A percentile compares a stretch with the other conserved stretches of the same genome.
These are phyloP conservation scores for Sarcodon aspratus DNA, from an alignment of 768 basidiomycete genomes.

Conservation along the genomic window DNA sequence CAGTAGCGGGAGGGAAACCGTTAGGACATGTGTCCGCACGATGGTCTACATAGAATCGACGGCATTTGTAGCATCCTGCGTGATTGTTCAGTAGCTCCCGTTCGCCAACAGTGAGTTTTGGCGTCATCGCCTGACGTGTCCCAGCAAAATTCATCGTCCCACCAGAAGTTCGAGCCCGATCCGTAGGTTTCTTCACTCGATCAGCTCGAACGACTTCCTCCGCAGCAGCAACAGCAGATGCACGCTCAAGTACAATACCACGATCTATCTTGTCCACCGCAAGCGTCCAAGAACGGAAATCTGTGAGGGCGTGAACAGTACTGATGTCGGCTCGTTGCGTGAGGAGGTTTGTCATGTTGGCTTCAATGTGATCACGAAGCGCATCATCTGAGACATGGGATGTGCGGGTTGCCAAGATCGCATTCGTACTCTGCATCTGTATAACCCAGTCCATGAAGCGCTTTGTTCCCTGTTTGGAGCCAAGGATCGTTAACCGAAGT, in stretches of 20 bases:
- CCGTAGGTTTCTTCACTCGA: neutral
- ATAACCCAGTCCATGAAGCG: neutral
- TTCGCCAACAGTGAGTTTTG: slow-evolving; percentile 6
- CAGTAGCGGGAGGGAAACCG: slow-evolving; percentile 8
- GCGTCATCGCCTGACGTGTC: no score
- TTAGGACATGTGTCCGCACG: slow-evolving; percentile 7
- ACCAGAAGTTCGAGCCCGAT: neutral
- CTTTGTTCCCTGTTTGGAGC: neutral
- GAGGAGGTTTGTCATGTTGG: neutral
- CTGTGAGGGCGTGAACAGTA: neutral
- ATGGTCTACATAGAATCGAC: slow-evolving; percentile 8
- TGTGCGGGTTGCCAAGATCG: neutral
- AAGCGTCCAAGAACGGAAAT: neutral
- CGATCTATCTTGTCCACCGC: neutral
- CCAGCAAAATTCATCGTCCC: no score
- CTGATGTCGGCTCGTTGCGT: neutral
- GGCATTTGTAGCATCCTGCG: slow-evolving; percentile 17
- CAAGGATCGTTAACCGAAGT: neutral
- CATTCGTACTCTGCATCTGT: neutral
- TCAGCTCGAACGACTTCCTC: neutral
- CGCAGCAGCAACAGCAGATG: no score
- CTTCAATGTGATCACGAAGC: neutral
- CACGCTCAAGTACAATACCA: no score
- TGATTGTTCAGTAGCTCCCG: slow-evolving; percentile 5
- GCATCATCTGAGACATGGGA: neutral